Conservation (phyloP, 2,329 filamentous ascomycete species). For the Fusarium napiforme region DNA sequence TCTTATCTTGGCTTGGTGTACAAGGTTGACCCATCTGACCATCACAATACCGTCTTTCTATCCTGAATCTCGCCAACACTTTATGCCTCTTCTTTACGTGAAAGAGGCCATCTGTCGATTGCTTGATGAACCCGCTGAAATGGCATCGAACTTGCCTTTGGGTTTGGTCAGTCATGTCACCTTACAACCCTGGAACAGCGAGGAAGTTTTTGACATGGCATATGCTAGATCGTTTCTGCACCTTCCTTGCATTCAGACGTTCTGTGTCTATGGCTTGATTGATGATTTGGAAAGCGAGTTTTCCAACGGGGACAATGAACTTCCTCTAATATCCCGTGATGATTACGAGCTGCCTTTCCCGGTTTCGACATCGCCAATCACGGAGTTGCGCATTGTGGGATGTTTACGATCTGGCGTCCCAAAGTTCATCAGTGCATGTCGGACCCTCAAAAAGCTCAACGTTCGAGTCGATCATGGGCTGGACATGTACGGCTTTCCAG, state of each 20-base stretch:
- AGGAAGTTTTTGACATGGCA: neutral
- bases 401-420: neutral
- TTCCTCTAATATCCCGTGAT: neutral
- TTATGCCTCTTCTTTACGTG: neutral
- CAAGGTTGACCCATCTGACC: neutral
- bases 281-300: neutral
- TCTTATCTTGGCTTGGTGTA: neutral
- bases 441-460: neutral
- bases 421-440: neutral
- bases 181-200: neutral
- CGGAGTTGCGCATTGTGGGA: neutral
- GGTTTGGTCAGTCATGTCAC: neutral
- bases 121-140: rapidly evolving
- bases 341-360: neutral
- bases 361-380: neutral
- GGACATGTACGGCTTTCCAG: neutral
- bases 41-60: rapidly evolving
- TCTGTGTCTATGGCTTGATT: neutral
- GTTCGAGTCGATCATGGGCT: neutral
- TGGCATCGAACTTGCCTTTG: rapidly evolving
- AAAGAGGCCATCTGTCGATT: neutral
- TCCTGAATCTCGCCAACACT: rapidly evolving
- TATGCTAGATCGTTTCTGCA: neutral
- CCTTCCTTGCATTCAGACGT: neutral
- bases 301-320: too few relatives aligned